phyloP scores from a whole-genome alignment of 2,329 filamentous ascomycete genomes.

The Sclerotinia glacialis region DNA sequence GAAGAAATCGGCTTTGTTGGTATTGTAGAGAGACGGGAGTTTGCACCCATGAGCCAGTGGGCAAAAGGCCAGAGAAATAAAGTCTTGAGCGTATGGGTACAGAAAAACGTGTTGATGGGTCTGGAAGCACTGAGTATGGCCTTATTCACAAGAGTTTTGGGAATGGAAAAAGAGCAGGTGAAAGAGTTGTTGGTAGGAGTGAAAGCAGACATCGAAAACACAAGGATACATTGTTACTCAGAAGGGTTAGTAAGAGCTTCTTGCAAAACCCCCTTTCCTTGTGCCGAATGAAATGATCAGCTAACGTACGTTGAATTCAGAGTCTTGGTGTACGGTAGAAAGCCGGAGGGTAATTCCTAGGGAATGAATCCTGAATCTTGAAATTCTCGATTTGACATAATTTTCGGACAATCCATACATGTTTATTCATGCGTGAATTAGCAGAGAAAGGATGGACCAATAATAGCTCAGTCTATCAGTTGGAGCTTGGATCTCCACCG shows the following conservation, averaged over 20 bases:
- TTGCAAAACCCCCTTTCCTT: not conserved
- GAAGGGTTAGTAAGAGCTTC: not conserved
- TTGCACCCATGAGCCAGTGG: constrained; percentile 35
- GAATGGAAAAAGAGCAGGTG: constrained; percentile 34
- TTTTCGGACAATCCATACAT: not conserved
- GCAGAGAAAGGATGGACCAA: too few relatives aligned
- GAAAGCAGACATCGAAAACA: constrained; percentile 25
- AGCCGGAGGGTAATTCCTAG: not conserved
- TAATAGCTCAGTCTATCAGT: not conserved
- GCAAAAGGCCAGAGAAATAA: constrained; percentile 34
- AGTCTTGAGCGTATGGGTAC: constrained; percentile 29
- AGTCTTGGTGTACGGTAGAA: constrained; percentile 14
- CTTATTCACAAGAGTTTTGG: constrained; percentile 32
- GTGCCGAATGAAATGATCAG: not conserved
- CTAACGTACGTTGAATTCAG: not conserved
- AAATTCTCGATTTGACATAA: not conserved
- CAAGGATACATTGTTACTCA: constrained; percentile 23
- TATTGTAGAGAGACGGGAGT: constrained; percentile 34
- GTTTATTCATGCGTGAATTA: too few relatives aligned
- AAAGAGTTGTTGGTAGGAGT: constrained; percentile 30
- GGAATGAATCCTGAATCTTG: not conserved
- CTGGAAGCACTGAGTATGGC: constrained; percentile 27
- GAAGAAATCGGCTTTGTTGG: constrained; percentile 33
- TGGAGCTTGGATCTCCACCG: not conserved
- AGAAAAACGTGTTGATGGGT: constrained; percentile 29